Evolutionary conservation across 2,329 filamentous ascomycete genomes (phyloP), one percentile per base, ranked within the genome.

Genomic region (Botrytis medusae): DNA sequence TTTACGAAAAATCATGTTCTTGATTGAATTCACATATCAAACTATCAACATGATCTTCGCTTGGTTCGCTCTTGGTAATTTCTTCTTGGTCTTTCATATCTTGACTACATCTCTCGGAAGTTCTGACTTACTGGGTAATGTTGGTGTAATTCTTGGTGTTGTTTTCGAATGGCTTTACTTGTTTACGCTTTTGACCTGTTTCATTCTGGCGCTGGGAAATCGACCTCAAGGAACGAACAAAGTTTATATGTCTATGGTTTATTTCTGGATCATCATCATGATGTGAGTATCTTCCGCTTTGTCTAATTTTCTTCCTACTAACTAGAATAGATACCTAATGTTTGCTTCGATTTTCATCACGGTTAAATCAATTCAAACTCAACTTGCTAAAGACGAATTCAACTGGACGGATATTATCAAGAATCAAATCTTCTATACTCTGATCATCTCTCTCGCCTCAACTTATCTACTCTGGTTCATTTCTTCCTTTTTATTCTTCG

Each of bases 71-170:
- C 90, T 99, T 57, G 95, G 95, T 82, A 99, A 99, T 86, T 99
- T 98, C 86, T 99, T 98, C 83, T 90, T 99, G 71, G 97, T 95
- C 73, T 99, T 99, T 84, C 98, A 95, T 87, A 99, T 99, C 85
- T 91, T 99, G 77, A 94, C 94, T 34, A 95, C 95, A 59, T 97
- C 95, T 79, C 86, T 99, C 77, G 92, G 93, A 63, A 87, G 88
- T 40, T 79, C 84, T 0, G 82, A 87, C 46, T 87, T 98, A 40
- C 87, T 98, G 2, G 93, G 94, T 67, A 90, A 88, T 7, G 89
- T 89, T 16, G 96, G 96, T 71, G 89, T 89, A 57, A 90, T 97
- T 74, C 86, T 99, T 2, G 92, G 94, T 72, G 91, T 98, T 42
- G 87, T 98, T 18, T 98, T 99, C 80, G 93, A 97, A 83, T 99